Evolutionary conservation across 345 rosid genomes (phyloP), one percentile per base, ranked within the genome.

Genomic region (Eucalyptus cloeziana): DNA sequence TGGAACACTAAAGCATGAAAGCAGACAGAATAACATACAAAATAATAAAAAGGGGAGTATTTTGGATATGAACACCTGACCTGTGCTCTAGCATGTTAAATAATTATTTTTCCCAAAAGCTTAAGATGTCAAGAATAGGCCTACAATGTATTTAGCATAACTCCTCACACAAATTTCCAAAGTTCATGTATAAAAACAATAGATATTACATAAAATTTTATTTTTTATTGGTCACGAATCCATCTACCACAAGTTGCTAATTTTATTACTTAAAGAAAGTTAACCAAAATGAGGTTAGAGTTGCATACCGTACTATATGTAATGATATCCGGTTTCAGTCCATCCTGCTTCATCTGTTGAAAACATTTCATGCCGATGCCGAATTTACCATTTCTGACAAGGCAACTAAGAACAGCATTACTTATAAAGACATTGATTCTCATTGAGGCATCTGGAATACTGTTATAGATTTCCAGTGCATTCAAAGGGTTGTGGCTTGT

Each of bases 291-390:
- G 44, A 85, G 87, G 45, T 40, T 40, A 76, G 85, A 76, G 47
- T 76, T 31, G 60, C 81, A 31, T 94, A 97, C 99, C 94, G 96
- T 94, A 87, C 95, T 97, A 90, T 96, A 97, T 0, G 99, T 95
- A 83, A 97, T 90, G 49, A 93, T 92, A 94, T 97, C 98, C n/a
- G 99, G 99, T 91, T 87, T 88, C 44, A 97, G 94, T 64, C 99
- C 99, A 92, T 90, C 90, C 45, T 89, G 96, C 98, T 96, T 96
- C 99, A 96, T 97, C 92, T 97, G 92, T 92, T 94, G 94, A 93
- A 97, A 97, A 92, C 95, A 88, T 88, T 93, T 94, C 88, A 96
- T 87, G 92, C 96, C 89, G 86, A 92, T 92, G 54, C 95, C 92
- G 49, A 95, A 91, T 92, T 94, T 97, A 64, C 97, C 96, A 93